Base-by-base conservation (phyloP, 768 basidiomycete genomes). In the Lepiota venenata region DNA sequence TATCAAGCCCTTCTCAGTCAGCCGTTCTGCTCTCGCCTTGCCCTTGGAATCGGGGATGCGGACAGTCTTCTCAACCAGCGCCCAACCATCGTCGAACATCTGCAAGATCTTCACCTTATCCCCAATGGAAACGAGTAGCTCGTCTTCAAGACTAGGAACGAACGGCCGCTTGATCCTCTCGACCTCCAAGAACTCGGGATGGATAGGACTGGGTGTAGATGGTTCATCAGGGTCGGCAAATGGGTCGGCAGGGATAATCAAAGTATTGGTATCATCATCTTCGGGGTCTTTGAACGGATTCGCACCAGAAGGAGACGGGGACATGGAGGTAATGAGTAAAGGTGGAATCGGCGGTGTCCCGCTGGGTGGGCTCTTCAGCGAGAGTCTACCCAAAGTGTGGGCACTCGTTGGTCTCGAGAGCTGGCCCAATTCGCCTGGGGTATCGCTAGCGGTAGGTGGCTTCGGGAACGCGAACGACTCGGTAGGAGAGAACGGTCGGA, bases 61-160 rank as follows among this genome's bases (percentile, higher is more conserved):
- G 2, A 55, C 56, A 9, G 77, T 49, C 55, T 74, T 80, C 69
- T 85, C 78, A 36, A 85, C 80, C 57, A 79, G 66, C 5, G 80
- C 80, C 88, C 88, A 90, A 0, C 87, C 88, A 59, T 89, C 88
- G 54, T 86, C 82, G 62, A 82, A 90, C 20, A 79, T 60, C 46
- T 71, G 68, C 10, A 84, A 4, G 27, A 89, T 66, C 61, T 68
- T 78, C 10, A 88, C 80, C 4, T 61, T 59, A 46, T 88, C 85
- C 0, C 78, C 80, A 0, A 71, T 68, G 0, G 20, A 37, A 1
- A 88, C 84, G 0, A 64, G 56, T 2, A 91, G 62, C 64, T 91
- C 88, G 59, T 90, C 88, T 2, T 71, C 65, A 18, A 82, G 69
- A 0, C 78, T 76, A 16, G 82, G 79, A 37, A 67, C 56, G 65